Base-by-base conservation (phyloP, 1,139 yeast genomes). In the Saccharomyces hybrid region DNA sequence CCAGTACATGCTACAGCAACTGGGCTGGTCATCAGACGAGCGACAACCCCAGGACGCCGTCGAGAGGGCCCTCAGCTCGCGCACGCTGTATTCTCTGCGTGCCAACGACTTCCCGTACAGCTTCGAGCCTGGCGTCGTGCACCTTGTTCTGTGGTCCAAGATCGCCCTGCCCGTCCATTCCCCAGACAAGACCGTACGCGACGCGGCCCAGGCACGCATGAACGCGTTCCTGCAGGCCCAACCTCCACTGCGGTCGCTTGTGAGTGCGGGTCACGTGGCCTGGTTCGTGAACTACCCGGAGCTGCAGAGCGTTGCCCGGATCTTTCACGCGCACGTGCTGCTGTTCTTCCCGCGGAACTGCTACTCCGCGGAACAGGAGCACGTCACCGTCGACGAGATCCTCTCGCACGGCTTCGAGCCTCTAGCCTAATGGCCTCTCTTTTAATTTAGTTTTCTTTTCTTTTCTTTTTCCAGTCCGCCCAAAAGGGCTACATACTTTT, bases 241-340 rank as follows among this genome's bases (percentile, higher is more conserved):
- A 32, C 38, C 38, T 3, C 14, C 6, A 0, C 38, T 32, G 38
- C 38, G 38, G 38, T 13, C 38, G 14, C 38, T 32, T 32, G 38
- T 32, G n/a, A n/a, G 38, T 9, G n/a, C 3, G 38, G 38, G 38
- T 32, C 38, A 32, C 38, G 38, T 32, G 38, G 66, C 74, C 13
- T 83, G 87, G 88, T 83, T 83, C 69, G 77, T 81, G 59, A 83
- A 83, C 65, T 82, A 85, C 81, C 76, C 79, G 16, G 73, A 76
- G 16, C 70, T 83, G 53, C 88, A 83, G 65, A 81, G 86, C 64
- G 82, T 83, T 13, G 77, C 75, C 62, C 72, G 78, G 25, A 75
- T 83, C 50, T 82, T 86, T 49, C 88, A 83, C 66, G 70, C 83
- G 44, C 88, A 83, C 67, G 79, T 83, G 5, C 65, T 82, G 25